Evolutionary conservation across 23 red algal genomes (phyloP), one percentile per base, ranked within the genome.

Genomic region (Gracilaria vermiculophylla): DNA sequence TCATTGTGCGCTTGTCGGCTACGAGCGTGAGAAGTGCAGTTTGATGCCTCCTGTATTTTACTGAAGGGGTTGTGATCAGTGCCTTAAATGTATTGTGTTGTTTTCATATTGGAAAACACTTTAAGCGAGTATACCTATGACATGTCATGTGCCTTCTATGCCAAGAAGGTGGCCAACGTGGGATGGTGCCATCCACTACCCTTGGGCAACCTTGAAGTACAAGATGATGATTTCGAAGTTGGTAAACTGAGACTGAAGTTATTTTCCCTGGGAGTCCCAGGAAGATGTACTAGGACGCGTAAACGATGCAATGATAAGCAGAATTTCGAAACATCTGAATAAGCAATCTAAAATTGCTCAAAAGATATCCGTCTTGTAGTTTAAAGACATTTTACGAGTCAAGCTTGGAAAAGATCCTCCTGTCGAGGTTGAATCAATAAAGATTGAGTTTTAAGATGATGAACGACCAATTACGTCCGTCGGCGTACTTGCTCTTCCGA

Each of bases 301-400:
- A 12, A 84, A 40, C 56, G 4, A 69, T 11, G 40, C 20, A 16
- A 67, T 67, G 53, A 49, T 67, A 8, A 12, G 12, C 5, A 5
- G 43, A 8, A 12, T 12, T 47, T 47, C 6, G 5, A 80, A 57
- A 64, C 5, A 19, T 32, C 24, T 60, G 20, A 24, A 60, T 3
- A 12, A 5, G 5, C 6, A 47, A 47, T 47, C 5, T 12, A 47
- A 47, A 47, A 31, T 5, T 33, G 0, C 32, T 13, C 19, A 71
- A 17, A 69, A 69, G 32, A 62, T 19, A 32, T 27, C 51, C 17
- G 33, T 86, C 19, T 49, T 35, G 15, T 8, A 73, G 48, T 86
- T 56, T 61, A 71, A 69, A 25, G 76, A 81, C 76, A 16, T 81
- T 16, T 60, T 81, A 21, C 76, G 44, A 14, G 52, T 81, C 12